Evolutionary conservation across 306 rosid species (phyloP).

Genomic region (Cucumis sativus): Cucumber_9930_V3 NC_026656.2:6888001-6888500

Average conservation of each 20-base stretch:
- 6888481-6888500: neutral
- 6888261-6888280: constrained; percentile 51
- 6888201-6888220: neutral
- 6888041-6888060: neutral
- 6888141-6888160: constrained; percentile 11
- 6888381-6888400: neutral
- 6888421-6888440: neutral
- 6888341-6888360: neutral
- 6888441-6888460: neutral
- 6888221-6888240: neutral
- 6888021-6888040: too few species aligned
- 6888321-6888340: constrained; percentile 55
- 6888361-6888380: neutral
- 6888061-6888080: constrained; percentile 3
- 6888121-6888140: constrained; percentile 29
- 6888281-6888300: constrained; percentile 69
- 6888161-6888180: constrained; percentile 47
- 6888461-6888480: neutral
- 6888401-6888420: neutral
- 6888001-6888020: neutral
- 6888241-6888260: neutral
- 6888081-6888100: constrained; percentile 24
- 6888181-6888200: constrained; percentile 30
- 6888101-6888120: constrained; percentile 29
- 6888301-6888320: constrained; percentile 65